Evolutionary conservation across 208 protist genomes (phyloP).

Genomic region (Crithidia fasciculata): DNA sequence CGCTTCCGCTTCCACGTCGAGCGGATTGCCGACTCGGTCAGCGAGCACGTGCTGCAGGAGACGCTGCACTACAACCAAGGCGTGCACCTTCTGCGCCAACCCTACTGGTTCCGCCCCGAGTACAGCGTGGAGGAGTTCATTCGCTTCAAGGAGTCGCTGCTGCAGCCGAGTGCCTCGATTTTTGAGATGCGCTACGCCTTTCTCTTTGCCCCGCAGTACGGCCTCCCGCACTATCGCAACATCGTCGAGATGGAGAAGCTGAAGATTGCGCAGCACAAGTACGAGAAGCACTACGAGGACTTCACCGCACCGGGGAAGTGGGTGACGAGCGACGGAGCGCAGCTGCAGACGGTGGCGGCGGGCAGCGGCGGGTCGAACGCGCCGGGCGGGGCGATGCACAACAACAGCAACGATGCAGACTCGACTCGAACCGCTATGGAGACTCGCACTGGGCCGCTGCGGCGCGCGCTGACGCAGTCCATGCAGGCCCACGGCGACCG

Average conservation of each 20-base stretch:
- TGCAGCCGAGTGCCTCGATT: constrained; percentile 83
- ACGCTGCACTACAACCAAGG: constrained; percentile 84
- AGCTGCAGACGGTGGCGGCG: constrained; percentile 78
- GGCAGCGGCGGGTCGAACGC: constrained; percentile 68
- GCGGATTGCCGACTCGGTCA: constrained; percentile 86
- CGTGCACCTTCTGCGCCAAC: constrained; percentile 86
- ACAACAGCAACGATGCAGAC: constrained; percentile 53
- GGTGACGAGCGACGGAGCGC: constrained; percentile 80
- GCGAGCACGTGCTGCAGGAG: constrained; percentile 85
- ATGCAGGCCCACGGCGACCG: constrained; percentile 84
- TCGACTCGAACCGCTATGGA: constrained; percentile 64
- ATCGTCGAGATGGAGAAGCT: constrained; percentile 89
- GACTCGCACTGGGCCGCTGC: constrained; percentile 70
- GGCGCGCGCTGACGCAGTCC: constrained; percentile 53
- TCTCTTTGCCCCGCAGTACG: constrained; percentile 66
- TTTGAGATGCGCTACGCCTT: constrained; percentile 89
- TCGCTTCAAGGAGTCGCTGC: constrained; percentile 87
- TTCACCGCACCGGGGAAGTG: constrained; percentile 81
- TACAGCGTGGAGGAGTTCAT: constrained; percentile 93
- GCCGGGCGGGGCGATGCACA: constrained; percentile 73
- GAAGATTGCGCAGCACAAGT: constrained; percentile 87
- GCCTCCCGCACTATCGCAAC: constrained; percentile 73
- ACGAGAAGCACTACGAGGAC: constrained; percentile 90
- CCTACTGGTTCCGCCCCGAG: constrained; percentile 87
- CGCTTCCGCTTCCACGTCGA: constrained; percentile 91